Evolutionary conservation across 2,329 filamentous ascomycete genomes (phyloP), one percentile per base, ranked within the genome.

Genomic region (Coniochaeta prunicola): DNA sequence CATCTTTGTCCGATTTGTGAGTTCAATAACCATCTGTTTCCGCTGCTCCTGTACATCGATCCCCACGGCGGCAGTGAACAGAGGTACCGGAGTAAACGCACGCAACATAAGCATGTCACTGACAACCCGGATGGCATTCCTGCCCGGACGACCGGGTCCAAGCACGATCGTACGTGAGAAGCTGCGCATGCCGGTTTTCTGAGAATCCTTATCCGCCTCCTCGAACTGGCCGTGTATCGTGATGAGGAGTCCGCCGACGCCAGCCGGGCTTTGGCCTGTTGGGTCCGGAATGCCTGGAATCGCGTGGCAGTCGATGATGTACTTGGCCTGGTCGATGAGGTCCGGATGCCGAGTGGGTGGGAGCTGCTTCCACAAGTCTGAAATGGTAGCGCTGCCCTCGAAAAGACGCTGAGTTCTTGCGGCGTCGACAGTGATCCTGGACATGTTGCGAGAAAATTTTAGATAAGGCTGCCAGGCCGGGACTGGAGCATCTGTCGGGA

Each of bases 201-300:
- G 77, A 24, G 79, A 81, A 17, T 73, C 72, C 3, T 75, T 71
- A 64, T 89, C 83, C 19, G 87, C 76, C 69, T 96, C 92, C 55
- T 93, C 86, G 61, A 91, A 96, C 67, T 93, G 89, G 62, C 91
- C 90, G 66, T 94, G 89, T n/a, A 93, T 80, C 8, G 83, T 87
- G 64, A 96, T 83, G 56, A 90, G 81, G 63, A 96, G 82, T 8
- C 91, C 91, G 63, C 90, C 89, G 21, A 93, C 90, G 4, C 90
- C 90, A 21, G 77, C 75, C 1, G 75, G 70, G 61, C 80, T 87
- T 63, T 87, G 79, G 1, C 86, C 85, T 13, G 80, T 81, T 2
- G 86, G 86, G 65, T 96, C 91, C 2, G 82, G 81, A 26, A 96
- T 79, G 34, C 87, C 86, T 1, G 87, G 83, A 34, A 92, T 77